Evolutionary conservation across 2,329 filamentous ascomycete genomes (phyloP).

Genomic region (Alternaria postmessia): DNA sequence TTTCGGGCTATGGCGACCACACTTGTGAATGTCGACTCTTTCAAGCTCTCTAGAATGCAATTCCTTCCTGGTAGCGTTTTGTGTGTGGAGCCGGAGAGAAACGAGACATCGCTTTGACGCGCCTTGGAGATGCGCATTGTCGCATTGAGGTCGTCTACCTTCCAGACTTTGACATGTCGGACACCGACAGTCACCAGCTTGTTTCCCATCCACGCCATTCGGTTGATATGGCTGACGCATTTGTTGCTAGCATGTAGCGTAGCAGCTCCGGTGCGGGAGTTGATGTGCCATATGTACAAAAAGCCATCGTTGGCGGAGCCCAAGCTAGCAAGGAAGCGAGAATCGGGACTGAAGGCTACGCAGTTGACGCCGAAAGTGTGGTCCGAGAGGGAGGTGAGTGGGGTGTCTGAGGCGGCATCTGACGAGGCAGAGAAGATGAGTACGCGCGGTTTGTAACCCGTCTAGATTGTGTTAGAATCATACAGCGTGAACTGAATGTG

Average conservation of each 20-base stretch:
- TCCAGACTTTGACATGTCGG: slow-evolving; percentile 93
- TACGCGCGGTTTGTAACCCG: slow-evolving; percentile 90
- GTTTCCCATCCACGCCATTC: slow-evolving; percentile 90
- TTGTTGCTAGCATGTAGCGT: slow-evolving; percentile 87
- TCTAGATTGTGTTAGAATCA: slow-evolving; percentile 58
- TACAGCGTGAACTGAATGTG: neutral
- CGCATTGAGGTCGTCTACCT: slow-evolving; percentile 71
- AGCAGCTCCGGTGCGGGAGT: slow-evolving; percentile 80
- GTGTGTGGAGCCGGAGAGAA: slow-evolving; percentile 53
- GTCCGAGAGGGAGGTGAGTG: slow-evolving; percentile 85
- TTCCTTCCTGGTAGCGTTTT: slow-evolving; percentile 86
- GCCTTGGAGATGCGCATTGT: slow-evolving; percentile 55
- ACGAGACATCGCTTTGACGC: slow-evolving; percentile 51
- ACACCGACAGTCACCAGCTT: slow-evolving; percentile 86
- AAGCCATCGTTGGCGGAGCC: slow-evolving; percentile 93
- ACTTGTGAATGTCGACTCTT: slow-evolving; percentile 85
- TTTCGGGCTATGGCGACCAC: slow-evolving; percentile 75
- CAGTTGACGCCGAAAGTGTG: slow-evolving; percentile 89
- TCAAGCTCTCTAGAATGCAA: slow-evolving; percentile 79
- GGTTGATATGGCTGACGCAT: slow-evolving; percentile 84
- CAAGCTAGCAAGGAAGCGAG: slow-evolving; percentile 84
- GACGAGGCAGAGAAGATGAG: slow-evolving; percentile 83
- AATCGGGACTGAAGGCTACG: slow-evolving; percentile 88
- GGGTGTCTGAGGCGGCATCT: slow-evolving; percentile 80
- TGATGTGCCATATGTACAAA: slow-evolving; percentile 88